Percentiles rank a stretch among this genome's conserved stretches.
Conservation (phyloP, 1,284 basidiomycete species). For the Rhodotorula sp. region DNA sequence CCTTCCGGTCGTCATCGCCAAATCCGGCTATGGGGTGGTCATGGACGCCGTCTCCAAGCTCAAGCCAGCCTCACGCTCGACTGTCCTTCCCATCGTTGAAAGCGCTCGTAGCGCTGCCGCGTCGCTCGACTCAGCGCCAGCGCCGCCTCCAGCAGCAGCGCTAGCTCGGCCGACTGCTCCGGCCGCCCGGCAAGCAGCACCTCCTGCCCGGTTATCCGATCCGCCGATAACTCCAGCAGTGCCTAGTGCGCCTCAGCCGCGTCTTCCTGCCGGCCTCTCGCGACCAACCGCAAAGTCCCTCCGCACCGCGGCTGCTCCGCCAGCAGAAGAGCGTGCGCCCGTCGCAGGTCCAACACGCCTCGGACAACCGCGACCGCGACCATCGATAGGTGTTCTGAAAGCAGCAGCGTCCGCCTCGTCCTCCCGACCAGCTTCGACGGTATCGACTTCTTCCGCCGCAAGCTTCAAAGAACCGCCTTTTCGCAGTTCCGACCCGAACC, state of each 20-base stretch:
- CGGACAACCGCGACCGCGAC: constrained; percentile 44
- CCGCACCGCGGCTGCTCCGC: constrained; percentile 44
- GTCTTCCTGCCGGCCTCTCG: constrained; percentile 20
- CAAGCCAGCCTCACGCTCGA: constrained; percentile 85
- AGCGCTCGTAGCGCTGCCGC: constrained; percentile 50
- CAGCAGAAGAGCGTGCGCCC: constrained; percentile 45
- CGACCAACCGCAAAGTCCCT: constrained; percentile 34
- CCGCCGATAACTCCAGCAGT: constrained; percentile 26
- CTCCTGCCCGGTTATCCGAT: constrained; percentile 21
- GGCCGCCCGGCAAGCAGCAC: constrained; percentile 15
- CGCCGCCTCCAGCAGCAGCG: constrained; percentile 54
- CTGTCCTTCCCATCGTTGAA: constrained; percentile 84
- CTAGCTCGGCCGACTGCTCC: constrained; percentile 44
- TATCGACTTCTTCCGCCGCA: constrained; percentile 50
- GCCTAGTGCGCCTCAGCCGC: constrained; percentile 5
- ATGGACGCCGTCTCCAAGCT: constrained; percentile 80
- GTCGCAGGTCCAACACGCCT: constrained; percentile 34
- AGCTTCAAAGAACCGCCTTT: constrained; percentile 61
- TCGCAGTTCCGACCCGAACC: constrained; percentile 66
- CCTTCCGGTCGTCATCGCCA: constrained; percentile 73
- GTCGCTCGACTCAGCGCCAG: constrained; percentile 33
- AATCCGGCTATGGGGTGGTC: constrained; percentile 79
- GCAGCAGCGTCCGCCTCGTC: constrained; percentile 44
- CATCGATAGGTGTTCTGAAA: constrained; percentile 39
- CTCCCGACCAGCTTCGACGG: constrained; percentile 44